Evolutionary conservation across 208 protist genomes (phyloP).

Genomic region (Jaenimonas drosophilae): DNA sequence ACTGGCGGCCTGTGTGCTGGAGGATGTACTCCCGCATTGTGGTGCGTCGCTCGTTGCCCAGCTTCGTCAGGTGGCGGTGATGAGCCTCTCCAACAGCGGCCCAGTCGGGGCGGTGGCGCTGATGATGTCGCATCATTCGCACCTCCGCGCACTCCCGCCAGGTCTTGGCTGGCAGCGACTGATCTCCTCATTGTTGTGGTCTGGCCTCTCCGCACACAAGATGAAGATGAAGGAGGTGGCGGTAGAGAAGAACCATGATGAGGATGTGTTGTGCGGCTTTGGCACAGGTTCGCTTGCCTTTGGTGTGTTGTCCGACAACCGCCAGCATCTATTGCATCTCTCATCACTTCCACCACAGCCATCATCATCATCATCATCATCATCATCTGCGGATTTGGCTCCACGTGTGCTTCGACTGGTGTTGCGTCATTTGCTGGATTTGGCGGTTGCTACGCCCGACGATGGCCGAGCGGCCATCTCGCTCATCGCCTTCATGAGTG

Average conservation of each 20-base stretch:
- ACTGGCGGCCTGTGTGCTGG: constrained; percentile 9
- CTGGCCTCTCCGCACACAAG: constrained; percentile 11
- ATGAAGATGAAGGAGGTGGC: too few species aligned
- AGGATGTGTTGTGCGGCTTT: constrained; percentile 8
- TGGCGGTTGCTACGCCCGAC: background rate
- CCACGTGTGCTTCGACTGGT: background rate
- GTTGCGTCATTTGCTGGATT: background rate
- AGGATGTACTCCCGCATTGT: constrained; percentile 19
- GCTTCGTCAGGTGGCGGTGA: constrained; percentile 13
- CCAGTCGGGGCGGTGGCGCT: constrained; percentile 11
- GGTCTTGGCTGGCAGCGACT: constrained; percentile 24
- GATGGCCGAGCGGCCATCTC: too few species aligned
- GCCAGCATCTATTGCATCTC: constrained; percentile 9
- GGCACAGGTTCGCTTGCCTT: constrained; percentile 63
- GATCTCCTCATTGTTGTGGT: constrained; percentile 44
- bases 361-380: background rate
- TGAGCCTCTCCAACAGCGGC: constrained; percentile 29
- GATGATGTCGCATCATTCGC: constrained; percentile 13
- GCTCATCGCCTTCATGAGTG: too few species aligned
- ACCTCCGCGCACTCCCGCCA: constrained; percentile 16
- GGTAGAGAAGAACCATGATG: background rate
- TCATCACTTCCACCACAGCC: background rate
- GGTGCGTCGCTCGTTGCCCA: constrained; percentile 13
- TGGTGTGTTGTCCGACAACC: constrained; percentile 33
- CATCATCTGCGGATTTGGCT: background rate